Base-by-base conservation (phyloP, 2,329 filamentous ascomycete genomes). In the Metarhizium anisopliae region DNA sequence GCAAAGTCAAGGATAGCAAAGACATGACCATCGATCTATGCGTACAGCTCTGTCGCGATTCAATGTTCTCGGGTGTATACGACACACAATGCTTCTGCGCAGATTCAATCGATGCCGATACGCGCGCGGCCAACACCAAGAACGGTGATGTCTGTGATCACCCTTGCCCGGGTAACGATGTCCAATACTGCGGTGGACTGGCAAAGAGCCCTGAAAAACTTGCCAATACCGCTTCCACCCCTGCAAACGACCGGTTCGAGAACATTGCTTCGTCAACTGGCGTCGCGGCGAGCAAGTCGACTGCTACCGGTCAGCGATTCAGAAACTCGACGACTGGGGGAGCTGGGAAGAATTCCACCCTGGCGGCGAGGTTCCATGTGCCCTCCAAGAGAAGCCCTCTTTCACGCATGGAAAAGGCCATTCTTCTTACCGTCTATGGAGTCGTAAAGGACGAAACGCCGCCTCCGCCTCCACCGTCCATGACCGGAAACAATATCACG, bases 81-180 rank as follows among this genome's bases (percentile, higher is more conserved):
- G 64, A 68, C 32, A 72, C 66, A 11, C 65, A 65, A 25, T 80
- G 77, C 61, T 77, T 75, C 65, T 80, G 77, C 56, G 74, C 75
- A 38, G 65, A 72, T 13, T 56, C 53, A 2, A 66, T 79, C 18
- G 73, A 74, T 42, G 64, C 65, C 4, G 67, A 70, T 49, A 73
- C 75, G n/a, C 66, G 61, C 13, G 70, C 74, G 13, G 50, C 52
- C 18, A 50, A 55, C 29, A 29, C 29, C 7, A 29, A 55, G 3
- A 50, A 52, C 43, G 58, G 59, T 71, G 1, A 52, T 57, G 2
- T 63, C 63, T 47, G 77, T 59, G 60, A 72, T 53, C 60, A 61
- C 2, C 63, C 65, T 0, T 79, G 77, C 56, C 73, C 76, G 0
- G 76, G 76, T 2, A 66, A 77, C 57, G 57, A 58, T 0, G 32